Evolutionary conservation across 2,329 filamentous ascomycete species (phyloP).

Genomic region (Orbilia blumenaviensis): DNA sequence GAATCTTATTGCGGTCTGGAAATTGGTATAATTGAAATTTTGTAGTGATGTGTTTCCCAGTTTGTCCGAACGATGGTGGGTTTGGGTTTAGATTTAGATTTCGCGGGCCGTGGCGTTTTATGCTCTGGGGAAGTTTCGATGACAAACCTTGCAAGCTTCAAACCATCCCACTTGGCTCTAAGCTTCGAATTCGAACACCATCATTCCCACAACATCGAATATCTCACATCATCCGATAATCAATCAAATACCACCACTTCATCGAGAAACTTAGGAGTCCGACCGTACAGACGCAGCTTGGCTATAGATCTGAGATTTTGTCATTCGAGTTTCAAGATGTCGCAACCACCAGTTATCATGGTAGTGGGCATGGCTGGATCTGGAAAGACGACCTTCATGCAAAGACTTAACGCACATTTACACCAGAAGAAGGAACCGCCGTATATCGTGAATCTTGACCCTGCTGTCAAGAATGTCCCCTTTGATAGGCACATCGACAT

Average conservation of each 20-base stretch:
- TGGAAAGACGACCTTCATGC: constrained; percentile 99
- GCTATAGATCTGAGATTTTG: neutral
- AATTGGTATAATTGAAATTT: neutral
- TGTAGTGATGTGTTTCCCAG: neutral
- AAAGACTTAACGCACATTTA: constrained; percentile 92
- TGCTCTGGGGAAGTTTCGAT: constrained; percentile 32
- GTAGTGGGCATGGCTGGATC: constrained; percentile 69
- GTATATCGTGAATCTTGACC: constrained; percentile 97
- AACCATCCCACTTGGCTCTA: constrained; percentile 12
- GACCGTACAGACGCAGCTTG: neutral
- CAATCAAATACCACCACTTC: neutral
- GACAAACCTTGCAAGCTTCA: constrained; percentile 51
- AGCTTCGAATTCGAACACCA: constrained; percentile 7
- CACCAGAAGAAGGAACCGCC: constrained; percentile 82
- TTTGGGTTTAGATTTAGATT: neutral
- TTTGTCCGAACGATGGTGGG: neutral
- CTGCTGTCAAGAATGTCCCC: constrained; percentile 89
- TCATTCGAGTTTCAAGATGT: constrained; percentile 31
- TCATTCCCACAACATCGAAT: neutral
- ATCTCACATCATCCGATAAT: neutral
- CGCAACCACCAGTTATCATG: constrained; percentile 47
- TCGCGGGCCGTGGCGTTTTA: neutral
- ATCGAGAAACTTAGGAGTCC: neutral
- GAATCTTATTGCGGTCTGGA: neutral
- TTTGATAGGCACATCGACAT: constrained; percentile 99